Evolutionary conservation across 108 stramenopile species (phyloP).

Genomic region (Parietichytrium sp.): DNA sequence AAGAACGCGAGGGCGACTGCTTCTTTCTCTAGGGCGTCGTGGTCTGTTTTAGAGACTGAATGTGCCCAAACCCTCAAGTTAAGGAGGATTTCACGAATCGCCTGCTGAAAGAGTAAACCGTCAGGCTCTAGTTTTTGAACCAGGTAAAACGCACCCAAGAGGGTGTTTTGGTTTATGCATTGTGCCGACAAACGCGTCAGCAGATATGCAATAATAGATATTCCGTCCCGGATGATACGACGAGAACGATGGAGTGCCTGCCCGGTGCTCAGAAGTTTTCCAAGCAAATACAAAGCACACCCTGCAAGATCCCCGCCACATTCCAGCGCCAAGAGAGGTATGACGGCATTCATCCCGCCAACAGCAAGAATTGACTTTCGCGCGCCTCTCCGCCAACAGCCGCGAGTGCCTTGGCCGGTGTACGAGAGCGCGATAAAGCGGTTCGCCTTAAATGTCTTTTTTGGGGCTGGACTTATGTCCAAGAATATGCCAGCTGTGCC

Average conservation of each 20-base stretch:
- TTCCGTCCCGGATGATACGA: not conserved
- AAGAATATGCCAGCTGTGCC: not conserved
- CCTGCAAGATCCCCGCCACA: slow-evolving; percentile 1
- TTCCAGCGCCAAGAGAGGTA: not conserved
- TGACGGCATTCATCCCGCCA: not conserved
- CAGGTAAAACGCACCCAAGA: not conserved
- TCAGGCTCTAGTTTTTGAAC: not conserved
- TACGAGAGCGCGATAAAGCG: not conserved
- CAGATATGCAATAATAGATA: not conserved
- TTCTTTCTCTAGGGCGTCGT: too few species aligned
- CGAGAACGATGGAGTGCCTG: not conserved
- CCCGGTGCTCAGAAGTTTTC: not conserved
- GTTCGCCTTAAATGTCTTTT: not conserved
- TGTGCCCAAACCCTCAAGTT: not conserved
- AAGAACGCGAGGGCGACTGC: too few species aligned
- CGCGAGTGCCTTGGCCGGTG: not conserved
- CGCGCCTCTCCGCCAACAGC: not conserved
- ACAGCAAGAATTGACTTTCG: slow-evolving; percentile 29
- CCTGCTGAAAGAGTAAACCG: not conserved
- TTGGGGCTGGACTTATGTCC: not conserved
- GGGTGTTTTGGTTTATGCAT: not conserved
- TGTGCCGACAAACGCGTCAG: not conserved
- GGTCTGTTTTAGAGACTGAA: too few species aligned
- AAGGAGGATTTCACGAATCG: not conserved
- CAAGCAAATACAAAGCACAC: slow-evolving; percentile 3